Evolutionary conservation across 129 eudicot genomes (phyloP), one percentile per base, ranked within the genome.

Genomic region (Flaveria trinervia): DNA sequence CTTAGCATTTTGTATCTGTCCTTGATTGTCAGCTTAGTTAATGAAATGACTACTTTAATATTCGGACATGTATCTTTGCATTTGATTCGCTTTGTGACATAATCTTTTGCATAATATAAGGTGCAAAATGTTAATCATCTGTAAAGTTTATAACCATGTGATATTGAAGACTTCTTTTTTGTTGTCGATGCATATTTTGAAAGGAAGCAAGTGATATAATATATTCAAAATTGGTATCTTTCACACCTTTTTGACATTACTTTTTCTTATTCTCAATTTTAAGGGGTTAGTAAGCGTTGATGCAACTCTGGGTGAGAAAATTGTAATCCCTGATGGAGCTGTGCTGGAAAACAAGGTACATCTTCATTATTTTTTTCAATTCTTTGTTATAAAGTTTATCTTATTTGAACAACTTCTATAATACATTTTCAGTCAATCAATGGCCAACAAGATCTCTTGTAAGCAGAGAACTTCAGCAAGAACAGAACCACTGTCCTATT

Each of bases 241-340:
- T 5, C 5, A 9, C 28, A 43, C 25, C 30, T 36, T 36, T 43
- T 16, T 45, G 12, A 22, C 13, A 71, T 66, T 14, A 73, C 55
- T 36, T 5, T 23, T 52, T 71, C 5, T 15, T 4, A 16, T 66
- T 30, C 16, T 48, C 17, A 70, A 62, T 26, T 39, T 50, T 23
- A 20, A 92, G 97, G 97, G 97, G 15, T 65, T 72, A 9, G 96
- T 92, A 39, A 79, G 39, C 33, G 88, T 89, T 71, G 55, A 54
- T 65, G 93, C 94, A 41, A 81, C 55, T 83, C 83, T 85, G 5
- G 84, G 83, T 2, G 65, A 65, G 81, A 90, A 83, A 79, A 77
- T 88, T 48, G 88, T 81, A 75, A 84, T 90, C 28, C 98, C 96
- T 43, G 96, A 90, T 78, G 92, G 87, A 65, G 73, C 84, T 39